phyloP scores from a whole-genome alignment of 2,329 filamentous ascomycete species.

The Alternaria sp. region DNA sequence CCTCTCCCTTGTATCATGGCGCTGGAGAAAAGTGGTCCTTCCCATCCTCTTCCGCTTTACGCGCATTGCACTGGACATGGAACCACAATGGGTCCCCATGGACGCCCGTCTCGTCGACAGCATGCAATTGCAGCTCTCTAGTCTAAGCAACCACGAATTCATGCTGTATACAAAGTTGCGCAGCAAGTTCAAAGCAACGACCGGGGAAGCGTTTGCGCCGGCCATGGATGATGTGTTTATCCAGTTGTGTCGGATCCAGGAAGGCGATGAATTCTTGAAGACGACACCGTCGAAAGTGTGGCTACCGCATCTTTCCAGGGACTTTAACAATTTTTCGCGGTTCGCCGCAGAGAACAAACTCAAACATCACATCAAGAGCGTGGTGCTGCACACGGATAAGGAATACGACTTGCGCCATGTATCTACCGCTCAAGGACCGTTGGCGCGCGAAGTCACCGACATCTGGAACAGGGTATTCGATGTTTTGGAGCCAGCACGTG shows the following conservation, averaged over 20 bases:
- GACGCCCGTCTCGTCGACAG: slow-evolving; percentile 45
- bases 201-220: slow-evolving; percentile 37
- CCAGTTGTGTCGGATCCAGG: slow-evolving; percentile 43
- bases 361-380: slow-evolving; percentile 54
- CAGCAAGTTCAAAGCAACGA: slow-evolving; percentile 45
- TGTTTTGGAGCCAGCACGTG: slow-evolving; percentile 38
- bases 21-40: slow-evolving; percentile 42
- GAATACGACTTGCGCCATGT: slow-evolving; percentile 47
- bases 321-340: slow-evolving; percentile 16
- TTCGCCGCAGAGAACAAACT: slow-evolving; percentile 35
- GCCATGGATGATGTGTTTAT: slow-evolving; percentile 45
- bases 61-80: slow-evolving; percentile 35
- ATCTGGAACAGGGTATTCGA: slow-evolving; percentile 44
- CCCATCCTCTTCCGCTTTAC: slow-evolving; percentile 45
- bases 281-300: slow-evolving; percentile 34
- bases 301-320: slow-evolving; percentile 42
- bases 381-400: slow-evolving; percentile 57
- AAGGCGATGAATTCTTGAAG: slow-evolving; percentile 41
- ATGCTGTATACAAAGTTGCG: slow-evolving; percentile 43
- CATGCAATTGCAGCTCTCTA: slow-evolving; percentile 44
- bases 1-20: slow-evolving; percentile 44
- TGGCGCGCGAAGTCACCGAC: slow-evolving; percentile 61
- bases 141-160: slow-evolving; percentile 44
- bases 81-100: slow-evolving; percentile 46
- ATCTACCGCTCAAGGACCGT: slow-evolving; percentile 36